A percentile compares a stretch with the other conserved stretches of the same genome.
Evolutionary conservation across 495 filamentous ascomycete genomes (phyloP).

Genomic region (Viridothelium virens): DNA sequence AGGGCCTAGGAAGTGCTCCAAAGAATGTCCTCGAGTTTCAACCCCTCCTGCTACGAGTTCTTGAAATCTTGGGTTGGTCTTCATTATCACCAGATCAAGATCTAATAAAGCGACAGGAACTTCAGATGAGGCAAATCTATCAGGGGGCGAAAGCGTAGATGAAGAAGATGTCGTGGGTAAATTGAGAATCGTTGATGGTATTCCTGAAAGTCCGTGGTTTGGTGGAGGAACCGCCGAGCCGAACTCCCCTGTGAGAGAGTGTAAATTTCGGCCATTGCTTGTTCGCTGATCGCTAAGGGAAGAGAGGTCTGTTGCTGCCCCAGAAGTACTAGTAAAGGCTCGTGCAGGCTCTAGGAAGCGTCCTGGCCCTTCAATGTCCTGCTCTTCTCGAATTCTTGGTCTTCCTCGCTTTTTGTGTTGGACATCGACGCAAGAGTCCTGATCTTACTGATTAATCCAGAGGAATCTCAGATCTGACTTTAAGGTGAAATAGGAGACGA

Average conservation of each 20-base stretch:
- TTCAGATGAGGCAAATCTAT: constrained; percentile 9
- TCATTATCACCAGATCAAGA: constrained; percentile 35
- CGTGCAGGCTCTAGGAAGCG: background rate
- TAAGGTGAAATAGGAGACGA: constrained; percentile 10
- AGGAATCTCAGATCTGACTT: background rate
- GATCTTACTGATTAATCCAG: constrained; percentile 12
- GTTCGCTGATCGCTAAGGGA: background rate
- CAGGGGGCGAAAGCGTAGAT: background rate
- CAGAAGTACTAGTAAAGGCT: background rate
- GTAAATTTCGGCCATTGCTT: background rate
- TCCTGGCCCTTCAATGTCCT: constrained; percentile 30
- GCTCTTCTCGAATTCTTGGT: constrained; percentile 83
- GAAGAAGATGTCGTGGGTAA: background rate
- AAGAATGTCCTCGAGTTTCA: constrained; percentile 28
- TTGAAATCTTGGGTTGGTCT: constrained; percentile 33
- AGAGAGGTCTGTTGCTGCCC: background rate
- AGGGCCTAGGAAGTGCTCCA: constrained; percentile 21
- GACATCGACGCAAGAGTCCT: constrained; percentile 88
- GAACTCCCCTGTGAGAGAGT: background rate
- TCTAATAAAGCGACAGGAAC: constrained; percentile 29
- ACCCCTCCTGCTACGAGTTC: constrained; percentile 25
- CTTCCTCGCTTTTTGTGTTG: constrained; percentile 94
- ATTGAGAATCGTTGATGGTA: background rate
- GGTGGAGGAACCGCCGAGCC: background rate
- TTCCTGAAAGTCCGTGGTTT: background rate